Evolutionary conservation across 495 filamentous ascomycete species (phyloP).

Genomic region (Penicillium steckii): DNA sequence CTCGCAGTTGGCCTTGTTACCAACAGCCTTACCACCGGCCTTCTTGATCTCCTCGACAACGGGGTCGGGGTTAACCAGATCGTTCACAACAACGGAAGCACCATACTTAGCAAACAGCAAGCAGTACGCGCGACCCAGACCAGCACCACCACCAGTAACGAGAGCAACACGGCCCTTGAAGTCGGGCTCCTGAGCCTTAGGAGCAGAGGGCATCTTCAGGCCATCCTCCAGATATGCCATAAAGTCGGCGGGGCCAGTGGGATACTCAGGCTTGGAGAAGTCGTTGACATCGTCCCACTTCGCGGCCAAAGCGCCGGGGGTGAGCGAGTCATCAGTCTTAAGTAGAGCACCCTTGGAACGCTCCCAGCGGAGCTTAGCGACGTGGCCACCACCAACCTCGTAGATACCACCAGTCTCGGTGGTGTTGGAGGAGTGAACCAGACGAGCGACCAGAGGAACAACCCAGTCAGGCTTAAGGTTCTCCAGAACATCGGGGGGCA

Average conservation of each 20-base stretch:
- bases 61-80: conserved; percentile 87
- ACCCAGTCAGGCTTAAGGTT: conserved; percentile 94
- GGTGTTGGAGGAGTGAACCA: conserved; percentile 86
- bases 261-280: conserved; percentile 83
- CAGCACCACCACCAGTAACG: conserved; percentile 83
- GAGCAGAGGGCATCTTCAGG: conserved; percentile 70
- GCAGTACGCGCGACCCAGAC: conserved; percentile 90
- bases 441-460: conserved; percentile 86
- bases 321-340: conserved; percentile 85
- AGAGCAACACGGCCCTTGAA: conserved; percentile 91
- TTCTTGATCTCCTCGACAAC: conserved; percentile 92
- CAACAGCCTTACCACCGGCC: conserved; percentile 85
- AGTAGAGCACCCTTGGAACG: conserved; percentile 86
- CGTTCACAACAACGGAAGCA: conserved; percentile 91
- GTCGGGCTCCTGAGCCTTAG: conserved; percentile 72
- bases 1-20: conserved; percentile 90
- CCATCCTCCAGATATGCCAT: conserved; percentile 84
- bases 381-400: conserved; percentile 89
- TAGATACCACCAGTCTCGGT: conserved; percentile 85
- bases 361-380: conserved; percentile 95
- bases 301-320: conserved; percentile 80
- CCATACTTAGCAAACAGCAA: conserved; percentile 88
- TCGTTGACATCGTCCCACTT: conserved; percentile 88
- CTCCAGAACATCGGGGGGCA: conserved; percentile 91
- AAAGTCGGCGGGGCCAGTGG: conserved; percentile 86